A percentile compares a stretch with the other conserved stretches of the same genome.
These are phyloP conservation scores for Bipolaris cookei DNA, from an alignment of 2,329 filamentous ascomycete genomes.

Conservation along the genomic window DNA sequence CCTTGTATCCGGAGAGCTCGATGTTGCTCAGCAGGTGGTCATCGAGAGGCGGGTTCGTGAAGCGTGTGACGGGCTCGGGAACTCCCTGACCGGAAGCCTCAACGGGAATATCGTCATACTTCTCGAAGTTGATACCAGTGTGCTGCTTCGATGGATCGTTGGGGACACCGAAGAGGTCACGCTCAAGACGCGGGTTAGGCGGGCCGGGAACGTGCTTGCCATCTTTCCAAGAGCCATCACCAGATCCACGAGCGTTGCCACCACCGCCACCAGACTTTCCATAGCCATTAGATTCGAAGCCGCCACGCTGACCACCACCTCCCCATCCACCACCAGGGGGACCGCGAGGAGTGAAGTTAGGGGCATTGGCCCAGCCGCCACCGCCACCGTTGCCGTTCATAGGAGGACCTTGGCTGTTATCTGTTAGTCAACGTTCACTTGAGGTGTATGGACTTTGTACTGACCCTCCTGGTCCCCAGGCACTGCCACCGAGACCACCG, in stretches of 20 bases:
- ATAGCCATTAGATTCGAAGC: constrained; percentile 70
- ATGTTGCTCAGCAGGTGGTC: constrained; percentile 94
- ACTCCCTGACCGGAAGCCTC: constrained; percentile 94
- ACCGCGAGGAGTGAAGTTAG: constrained; percentile 62
- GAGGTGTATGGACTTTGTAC: constrained; percentile 19
- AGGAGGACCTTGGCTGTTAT: constrained; percentile 36
- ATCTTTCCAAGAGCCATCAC: constrained; percentile 94
- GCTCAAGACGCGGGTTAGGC: constrained; percentile 85
- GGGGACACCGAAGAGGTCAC: constrained; percentile 88
- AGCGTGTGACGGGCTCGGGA: constrained; percentile 86
- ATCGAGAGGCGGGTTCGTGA: constrained; percentile 94
- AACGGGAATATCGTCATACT: constrained; percentile 99
- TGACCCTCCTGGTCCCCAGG: constrained; percentile 59
- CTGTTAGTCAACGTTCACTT: constrained; percentile 25
- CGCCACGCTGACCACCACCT: constrained; percentile 49
- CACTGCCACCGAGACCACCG: constrained; percentile 64
- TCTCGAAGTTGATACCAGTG: constrained; percentile 99
- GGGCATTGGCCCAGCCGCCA: constrained; percentile 65
- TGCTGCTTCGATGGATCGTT: constrained; percentile 96
- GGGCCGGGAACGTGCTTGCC: constrained; percentile 95
- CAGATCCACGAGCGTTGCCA: constrained; percentile 74
- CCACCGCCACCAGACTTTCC: constrained; percentile 61
- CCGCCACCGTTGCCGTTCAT: constrained; percentile 66
- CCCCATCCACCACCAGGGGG: constrained; percentile 49
- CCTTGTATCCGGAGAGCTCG: constrained; percentile 89